Conservation (phyloP, 129 eudicot species). For the Pseudognaphalium luteoalbum region DNA sequence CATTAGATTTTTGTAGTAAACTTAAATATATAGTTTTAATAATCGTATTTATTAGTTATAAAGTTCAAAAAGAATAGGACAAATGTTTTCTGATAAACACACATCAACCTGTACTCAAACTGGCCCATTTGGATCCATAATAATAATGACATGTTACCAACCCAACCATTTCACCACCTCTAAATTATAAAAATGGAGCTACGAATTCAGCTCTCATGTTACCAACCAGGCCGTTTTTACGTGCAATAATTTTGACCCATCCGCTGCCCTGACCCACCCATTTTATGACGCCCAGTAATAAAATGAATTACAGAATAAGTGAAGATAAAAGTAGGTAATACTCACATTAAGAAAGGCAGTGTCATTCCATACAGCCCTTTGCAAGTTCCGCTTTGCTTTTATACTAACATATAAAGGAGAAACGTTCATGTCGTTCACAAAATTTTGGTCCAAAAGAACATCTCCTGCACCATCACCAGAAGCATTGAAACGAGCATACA, state of each 20-base stretch:
- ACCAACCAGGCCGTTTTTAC: background rate
- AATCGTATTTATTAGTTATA: background rate
- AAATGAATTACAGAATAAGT: background rate
- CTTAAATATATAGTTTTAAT: too few species aligned
- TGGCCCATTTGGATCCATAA: background rate
- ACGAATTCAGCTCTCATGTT: background rate
- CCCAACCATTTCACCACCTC: background rate
- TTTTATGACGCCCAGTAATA: background rate
- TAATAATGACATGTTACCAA: background rate
- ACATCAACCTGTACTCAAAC: background rate
- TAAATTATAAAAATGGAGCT: background rate
- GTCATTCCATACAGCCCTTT: conserved; percentile 94
- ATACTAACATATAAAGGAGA: conserved; percentile 78
- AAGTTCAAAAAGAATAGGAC: background rate
- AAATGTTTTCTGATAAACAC: background rate
- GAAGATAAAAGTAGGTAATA: conserved; percentile 7
- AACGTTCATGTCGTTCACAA: conserved; percentile 81
- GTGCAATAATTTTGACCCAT: too few species aligned
- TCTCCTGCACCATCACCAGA: conserved; percentile 73
- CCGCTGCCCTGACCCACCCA: too few species aligned
- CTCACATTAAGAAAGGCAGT: conserved; percentile 86
- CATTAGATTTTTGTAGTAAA: too few species aligned
- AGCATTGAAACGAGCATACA: conserved; percentile 64
- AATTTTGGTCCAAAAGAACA: conserved; percentile 90
- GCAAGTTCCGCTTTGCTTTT: conserved; percentile 63